phyloP scores from a whole-genome alignment of 2,329 filamentous ascomycete genomes.

The Lachnellula hyalina region DNA sequence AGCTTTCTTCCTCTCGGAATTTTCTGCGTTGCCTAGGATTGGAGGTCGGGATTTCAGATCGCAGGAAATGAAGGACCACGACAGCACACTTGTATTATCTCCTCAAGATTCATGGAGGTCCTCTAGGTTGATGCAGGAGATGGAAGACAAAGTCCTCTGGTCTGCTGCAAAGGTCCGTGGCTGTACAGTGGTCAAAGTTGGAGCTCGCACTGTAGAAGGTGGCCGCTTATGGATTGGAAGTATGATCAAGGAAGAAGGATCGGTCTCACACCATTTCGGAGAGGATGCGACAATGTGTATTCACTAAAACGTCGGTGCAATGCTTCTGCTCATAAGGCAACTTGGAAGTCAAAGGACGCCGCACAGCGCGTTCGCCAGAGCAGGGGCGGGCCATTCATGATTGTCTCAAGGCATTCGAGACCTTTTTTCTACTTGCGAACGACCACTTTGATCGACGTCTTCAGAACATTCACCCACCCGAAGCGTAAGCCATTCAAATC shows the following conservation, averaged over 20 bases:
- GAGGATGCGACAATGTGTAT: constrained; percentile 77
- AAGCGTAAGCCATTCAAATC: too few relatives aligned
- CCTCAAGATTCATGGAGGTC: constrained; percentile 49
- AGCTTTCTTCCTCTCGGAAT: constrained; percentile 73
- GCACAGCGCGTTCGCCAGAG: too few relatives aligned
- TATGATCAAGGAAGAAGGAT: constrained; percentile 72
- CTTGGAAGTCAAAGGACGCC: too few relatives aligned
- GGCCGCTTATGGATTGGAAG: constrained; percentile 73
- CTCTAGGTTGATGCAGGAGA: constrained; percentile 53
- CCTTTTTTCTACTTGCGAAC: too few relatives aligned
- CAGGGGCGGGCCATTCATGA: too few relatives aligned
- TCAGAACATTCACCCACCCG: too few relatives aligned
- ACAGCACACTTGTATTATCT: constrained; percentile 34
- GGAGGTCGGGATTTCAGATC: constrained; percentile 73
- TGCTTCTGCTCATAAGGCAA: too few relatives aligned
- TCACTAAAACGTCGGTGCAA: constrained; percentile 32
- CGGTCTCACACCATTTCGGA: constrained; percentile 66
- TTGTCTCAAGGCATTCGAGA: too few relatives aligned
- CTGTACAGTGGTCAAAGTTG: constrained; percentile 89
- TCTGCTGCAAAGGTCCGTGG: constrained; percentile 74
- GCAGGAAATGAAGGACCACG: constrained; percentile 43
- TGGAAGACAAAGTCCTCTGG: constrained; percentile 62
- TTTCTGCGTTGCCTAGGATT: constrained; percentile 71
- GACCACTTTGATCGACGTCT: too few relatives aligned
- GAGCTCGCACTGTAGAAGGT: constrained; percentile 73